phyloP scores from a whole-genome alignment of 2,329 filamentous ascomycete species.

The Nannizziopsis arthrosporioides region DNA sequence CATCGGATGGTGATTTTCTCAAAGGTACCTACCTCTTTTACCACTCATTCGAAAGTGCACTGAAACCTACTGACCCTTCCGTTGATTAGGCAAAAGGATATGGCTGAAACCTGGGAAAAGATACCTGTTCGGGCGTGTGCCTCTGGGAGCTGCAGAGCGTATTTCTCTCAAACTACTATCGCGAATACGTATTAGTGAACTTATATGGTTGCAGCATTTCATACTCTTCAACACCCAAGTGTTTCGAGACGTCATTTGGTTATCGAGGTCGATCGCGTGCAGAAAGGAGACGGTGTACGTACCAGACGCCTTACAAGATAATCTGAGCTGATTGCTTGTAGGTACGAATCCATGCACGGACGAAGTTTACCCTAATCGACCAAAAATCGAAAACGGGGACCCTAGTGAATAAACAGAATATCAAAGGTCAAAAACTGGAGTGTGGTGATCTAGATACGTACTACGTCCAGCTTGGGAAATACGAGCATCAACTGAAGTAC shows the following conservation, averaged over 20 bases:
- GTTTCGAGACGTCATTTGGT: constrained; percentile 83
- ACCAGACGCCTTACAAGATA: constrained; percentile 10
- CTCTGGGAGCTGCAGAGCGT: constrained; percentile 28
- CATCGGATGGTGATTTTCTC: constrained; percentile 40
- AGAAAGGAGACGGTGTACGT: constrained; percentile 55
- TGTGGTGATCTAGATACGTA: constrained; percentile 39
- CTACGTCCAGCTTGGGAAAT: constrained; percentile 60
- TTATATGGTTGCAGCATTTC: constrained; percentile 41
- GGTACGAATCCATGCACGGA: constrained; percentile 54
- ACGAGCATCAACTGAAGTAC: constrained; percentile 41
- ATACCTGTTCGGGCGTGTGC: constrained; percentile 74
- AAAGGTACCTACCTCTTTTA: constrained; percentile 28
- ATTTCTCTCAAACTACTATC: background rate
- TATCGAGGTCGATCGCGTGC: constrained; percentile 57
- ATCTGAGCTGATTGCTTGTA: constrained; percentile 22
- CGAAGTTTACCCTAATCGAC: constrained; percentile 63
- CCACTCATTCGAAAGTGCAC: background rate
- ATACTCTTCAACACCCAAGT: constrained; percentile 64
- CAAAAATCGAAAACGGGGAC: constrained; percentile 77
- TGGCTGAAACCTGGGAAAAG: constrained; percentile 80
- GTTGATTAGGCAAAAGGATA: constrained; percentile 51
- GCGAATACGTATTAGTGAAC: constrained; percentile 8
- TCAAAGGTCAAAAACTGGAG: constrained; percentile 46
- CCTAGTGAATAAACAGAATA: constrained; percentile 57
- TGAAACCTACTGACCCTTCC: background rate